Conservation (phyloP, 108 stramenopile genomes). For the Skeletonema marinoi region DNA sequence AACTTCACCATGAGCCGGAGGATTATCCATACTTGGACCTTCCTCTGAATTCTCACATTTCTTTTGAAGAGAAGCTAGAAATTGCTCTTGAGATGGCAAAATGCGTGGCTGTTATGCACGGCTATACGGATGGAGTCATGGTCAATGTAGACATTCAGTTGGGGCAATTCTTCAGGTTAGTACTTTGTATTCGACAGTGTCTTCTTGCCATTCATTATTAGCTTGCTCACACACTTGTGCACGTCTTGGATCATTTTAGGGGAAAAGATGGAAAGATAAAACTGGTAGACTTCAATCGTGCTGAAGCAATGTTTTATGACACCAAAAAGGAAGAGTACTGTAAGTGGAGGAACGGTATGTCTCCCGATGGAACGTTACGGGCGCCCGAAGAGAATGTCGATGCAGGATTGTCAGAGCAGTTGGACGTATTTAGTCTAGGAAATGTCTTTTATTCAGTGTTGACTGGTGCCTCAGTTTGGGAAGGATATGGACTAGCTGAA, state of each 20-base stretch:
- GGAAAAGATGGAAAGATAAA: conserved; percentile 55
- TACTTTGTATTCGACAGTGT: neutral
- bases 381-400: conserved; percentile 67
- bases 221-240: neutral
- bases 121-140: conserved; percentile 60
- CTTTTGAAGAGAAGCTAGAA: conserved; percentile 49
- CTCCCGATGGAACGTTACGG: conserved; percentile 41
- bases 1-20: conserved; percentile 16
- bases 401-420: conserved; percentile 51
- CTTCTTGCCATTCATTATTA: neutral
- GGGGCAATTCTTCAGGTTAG: conserved; percentile 55
- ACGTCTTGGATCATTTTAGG: neutral
- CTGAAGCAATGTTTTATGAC: conserved; percentile 70
- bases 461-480: conserved; percentile 26
- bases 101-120: conserved; percentile 68
- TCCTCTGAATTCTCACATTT: conserved; percentile 55
- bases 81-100: conserved; percentile 73
- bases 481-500: neutral
- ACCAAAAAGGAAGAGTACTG: conserved; percentile 58
- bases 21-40: neutral
- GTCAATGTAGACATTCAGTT: conserved; percentile 75
- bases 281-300: conserved; percentile 85
- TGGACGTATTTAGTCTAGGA: conserved; percentile 73
- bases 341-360: conserved; percentile 52
- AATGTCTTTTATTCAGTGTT: conserved; percentile 69